A percentile compares a stretch with the other conserved stretches of the same genome.
phyloP scores from a whole-genome alignment of 1,139 yeast genomes.

The Taphrina wiesneri region DNA sequence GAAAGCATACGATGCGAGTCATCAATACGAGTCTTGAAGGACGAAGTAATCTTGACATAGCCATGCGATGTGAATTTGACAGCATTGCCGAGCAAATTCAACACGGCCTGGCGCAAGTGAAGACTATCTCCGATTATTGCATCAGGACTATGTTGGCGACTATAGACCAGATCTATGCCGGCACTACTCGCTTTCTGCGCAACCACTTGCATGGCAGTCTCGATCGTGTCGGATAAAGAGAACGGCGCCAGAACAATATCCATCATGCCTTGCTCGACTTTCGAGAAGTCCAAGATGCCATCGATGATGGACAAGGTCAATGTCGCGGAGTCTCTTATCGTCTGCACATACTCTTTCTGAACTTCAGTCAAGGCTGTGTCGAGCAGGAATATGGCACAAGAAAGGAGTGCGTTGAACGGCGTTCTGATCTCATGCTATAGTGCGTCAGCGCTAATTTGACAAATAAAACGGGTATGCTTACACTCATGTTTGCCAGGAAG shows the following conservation, averaged over 20 bases:
- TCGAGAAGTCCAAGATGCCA: constrained; percentile 75
- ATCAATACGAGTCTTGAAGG: constrained; percentile 11
- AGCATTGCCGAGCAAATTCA: constrained; percentile 84
- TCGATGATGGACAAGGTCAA: constrained; percentile 74
- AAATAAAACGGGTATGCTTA: background rate
- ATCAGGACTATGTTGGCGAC: constrained; percentile 49
- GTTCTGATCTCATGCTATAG: constrained; percentile 83
- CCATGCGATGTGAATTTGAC: constrained; percentile 78
- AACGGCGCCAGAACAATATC: constrained; percentile 69
- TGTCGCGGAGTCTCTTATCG: constrained; percentile 74
- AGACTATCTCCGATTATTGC: constrained; percentile 82
- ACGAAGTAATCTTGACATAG: constrained; percentile 45
- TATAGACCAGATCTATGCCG: constrained; percentile 17
- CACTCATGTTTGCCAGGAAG: constrained; percentile 59
- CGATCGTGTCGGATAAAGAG: constrained; percentile 46
- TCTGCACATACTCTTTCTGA: constrained; percentile 76
- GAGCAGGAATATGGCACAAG: constrained; percentile 85
- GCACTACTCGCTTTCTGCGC: constrained; percentile 15
- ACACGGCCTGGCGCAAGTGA: constrained; percentile 79
- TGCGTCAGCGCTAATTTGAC: constrained; percentile 52
- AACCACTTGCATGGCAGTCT: constrained; percentile 21
- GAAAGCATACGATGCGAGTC: constrained; percentile 47
- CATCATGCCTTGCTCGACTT: constrained; percentile 76
- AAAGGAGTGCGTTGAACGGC: constrained; percentile 86
- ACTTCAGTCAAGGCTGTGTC: constrained; percentile 76